A percentile compares a stretch with the other conserved stretches of the same genome.
phyloP scores from a whole-genome alignment of 257 asterid species.

The Nicotiana obtusifolia region DNA sequence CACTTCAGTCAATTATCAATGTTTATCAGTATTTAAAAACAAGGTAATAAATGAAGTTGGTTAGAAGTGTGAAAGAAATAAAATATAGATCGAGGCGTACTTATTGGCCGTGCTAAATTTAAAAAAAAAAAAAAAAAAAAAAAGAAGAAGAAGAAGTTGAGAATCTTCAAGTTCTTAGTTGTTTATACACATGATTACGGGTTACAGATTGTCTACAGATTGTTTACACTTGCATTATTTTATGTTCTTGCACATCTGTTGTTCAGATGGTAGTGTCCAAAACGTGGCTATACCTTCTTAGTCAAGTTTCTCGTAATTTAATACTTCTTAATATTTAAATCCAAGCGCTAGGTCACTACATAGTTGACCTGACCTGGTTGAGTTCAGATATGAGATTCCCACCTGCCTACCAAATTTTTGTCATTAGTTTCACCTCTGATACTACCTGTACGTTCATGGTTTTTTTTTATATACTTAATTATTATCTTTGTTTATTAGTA shows the following conservation, averaged over 20 bases:
- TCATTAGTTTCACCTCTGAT: not conserved
- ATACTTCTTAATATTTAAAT: not conserved
- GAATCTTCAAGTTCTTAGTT: not conserved
- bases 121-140: not conserved
- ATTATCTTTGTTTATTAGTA: no score
- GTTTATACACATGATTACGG: not conserved
- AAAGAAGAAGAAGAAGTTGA: not conserved
- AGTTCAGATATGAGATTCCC: not conserved
- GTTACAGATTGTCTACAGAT: not conserved
- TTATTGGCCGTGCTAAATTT: no score
- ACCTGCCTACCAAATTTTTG: not conserved
- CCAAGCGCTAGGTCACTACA: not conserved
- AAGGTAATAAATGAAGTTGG: not conserved
- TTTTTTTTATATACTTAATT: not conserved
- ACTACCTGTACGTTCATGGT: not conserved
- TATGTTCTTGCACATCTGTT: not conserved
- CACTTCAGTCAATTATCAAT: not conserved
- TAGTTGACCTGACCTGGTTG: not conserved
- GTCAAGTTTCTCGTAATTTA: constrained; percentile 3
- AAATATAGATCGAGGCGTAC: not conserved
- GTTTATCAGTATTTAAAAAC: not conserved
- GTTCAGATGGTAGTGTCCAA: not conserved
- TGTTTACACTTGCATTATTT: not conserved
- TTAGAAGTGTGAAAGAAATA: not conserved
- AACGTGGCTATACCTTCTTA: not conserved